Base-by-base conservation (phyloP, 305 asterid species). In the Salvia sclarea region DNA sequence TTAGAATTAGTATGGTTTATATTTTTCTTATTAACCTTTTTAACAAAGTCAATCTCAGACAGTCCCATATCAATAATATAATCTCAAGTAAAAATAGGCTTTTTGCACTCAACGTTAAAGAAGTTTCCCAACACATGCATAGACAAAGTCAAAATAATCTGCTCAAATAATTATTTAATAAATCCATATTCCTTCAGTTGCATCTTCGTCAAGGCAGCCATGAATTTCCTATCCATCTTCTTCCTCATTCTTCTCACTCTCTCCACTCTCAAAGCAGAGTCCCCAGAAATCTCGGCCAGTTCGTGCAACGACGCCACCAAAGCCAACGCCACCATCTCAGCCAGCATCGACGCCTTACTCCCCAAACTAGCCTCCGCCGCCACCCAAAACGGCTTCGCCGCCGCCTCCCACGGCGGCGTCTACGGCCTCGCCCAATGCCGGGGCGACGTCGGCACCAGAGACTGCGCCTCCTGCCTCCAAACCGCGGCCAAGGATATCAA, bases 361-460 rank as follows among this genome's bases (percentile, higher is more conserved):
- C 60, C 85, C 2, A 38, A 45, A 21, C 56, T 92, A 21, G 95
- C 80, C 0, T 40, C 80, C 1, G 84, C 66, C 41, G 71, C 90
- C 1, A 33, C 70, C 76, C 66, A 62, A 47, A 61, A 68, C 16
- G 89, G 88, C 21, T 92, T 70, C 80, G 47, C 56, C 20, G 69
- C 85, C 18, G 61, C 87, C 76, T 71, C 93, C 5, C 61, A 69
- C 4, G 96, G 92, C n/a, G 21, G 41, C 1, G 48, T 85, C 74
- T 84, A 73, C 21, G 98, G 98, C 60, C 82, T 90, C 17, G 88
- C 81, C 6, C 98, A 92, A 78, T 92, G 98, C 83, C 68, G 98
- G 30, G 93, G 86, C 8, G 97, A 92, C 43, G 83, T 88, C n/a
- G 72, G 85, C 78, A 44, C 30, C 43, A 11, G 45, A 38, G 91